Evolutionary conservation across 176 grass and related monocot species (phyloP), one percentile per base, ranked within the genome.

Genomic region (Tuctoria greenei): DNA sequence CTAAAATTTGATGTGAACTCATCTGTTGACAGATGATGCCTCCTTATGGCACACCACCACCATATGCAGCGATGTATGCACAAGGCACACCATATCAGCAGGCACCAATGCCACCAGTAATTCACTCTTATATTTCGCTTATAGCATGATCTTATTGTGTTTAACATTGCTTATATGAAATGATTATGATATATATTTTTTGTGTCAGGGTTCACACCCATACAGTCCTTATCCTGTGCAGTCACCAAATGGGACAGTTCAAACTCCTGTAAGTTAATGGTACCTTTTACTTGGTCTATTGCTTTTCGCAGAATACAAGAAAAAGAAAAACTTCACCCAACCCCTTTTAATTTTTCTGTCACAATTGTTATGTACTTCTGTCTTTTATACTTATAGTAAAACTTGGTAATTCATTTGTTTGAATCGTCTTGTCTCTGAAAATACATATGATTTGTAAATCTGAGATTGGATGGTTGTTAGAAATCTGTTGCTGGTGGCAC

Each of bases 81-180:
- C 87, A 86, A 78, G 87, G 83, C 54, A 78, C 78, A 64, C 82
- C 83, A 62, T 89, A 89, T 82, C 87, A 81, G 67, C 87, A 74
- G 67, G 56, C 68, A 69, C 69, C 78, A 44, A 74, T 86, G 67
- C 83, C 74, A 73, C 83, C 83, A 62, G 87, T 89, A 86, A 10
- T 82, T 13, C 39, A 82, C 12, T 63, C 31, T n/a, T 63, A 37
- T 31, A 52, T 74, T 83, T 83, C 44, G 68, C 68, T 68, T 67
- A 5, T 23, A 52, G 20, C 55, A 55, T 68, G 41, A 8, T 69
- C 77, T 83, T 74, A 25, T 79, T 54, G n/a, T 83, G 56, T 27
- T 79, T 64, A 56, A 31, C 20, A 39, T 61, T 20, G 3, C 14
- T 73, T 18, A 55, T 71, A 45, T 35, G 7, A 63, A 34, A 46